Evolutionary conservation across 768 basidiomycete genomes (phyloP).

Genomic region (Lyophyllum atratum): DNA sequence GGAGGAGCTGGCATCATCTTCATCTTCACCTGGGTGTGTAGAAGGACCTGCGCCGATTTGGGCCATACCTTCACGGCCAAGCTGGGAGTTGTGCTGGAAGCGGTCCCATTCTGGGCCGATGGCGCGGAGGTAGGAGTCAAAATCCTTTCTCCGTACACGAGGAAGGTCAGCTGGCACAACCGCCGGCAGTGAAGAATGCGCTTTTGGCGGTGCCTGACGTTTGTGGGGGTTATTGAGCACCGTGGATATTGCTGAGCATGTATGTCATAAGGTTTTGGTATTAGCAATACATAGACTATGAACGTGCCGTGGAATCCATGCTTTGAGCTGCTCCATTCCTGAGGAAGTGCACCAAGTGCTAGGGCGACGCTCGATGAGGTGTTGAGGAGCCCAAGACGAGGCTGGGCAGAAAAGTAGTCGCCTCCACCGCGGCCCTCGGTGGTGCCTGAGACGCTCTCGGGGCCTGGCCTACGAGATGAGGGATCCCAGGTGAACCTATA

Average conservation of each 20-base stretch:
- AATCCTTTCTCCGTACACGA: slow-evolving; percentile 79
- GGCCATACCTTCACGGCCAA: slow-evolving; percentile 39
- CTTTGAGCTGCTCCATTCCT: slow-evolving; percentile 78
- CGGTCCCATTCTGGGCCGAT: slow-evolving; percentile 78
- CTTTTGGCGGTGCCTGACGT: slow-evolving; percentile 82
- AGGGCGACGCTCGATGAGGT: slow-evolving; percentile 47
- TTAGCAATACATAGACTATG: background rate
- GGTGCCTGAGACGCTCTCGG: slow-evolving; percentile 74
- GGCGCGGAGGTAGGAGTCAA: slow-evolving; percentile 77
- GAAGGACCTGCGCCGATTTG: slow-evolving; percentile 36
- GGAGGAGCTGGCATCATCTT: slow-evolving; percentile 15
- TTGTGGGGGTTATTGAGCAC: slow-evolving; percentile 91
- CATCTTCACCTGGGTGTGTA: slow-evolving; percentile 16
- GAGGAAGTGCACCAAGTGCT: slow-evolving; percentile 49
- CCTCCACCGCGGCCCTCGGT: slow-evolving; percentile 60
- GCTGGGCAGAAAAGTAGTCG: slow-evolving; percentile 61
- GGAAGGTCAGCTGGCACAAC: slow-evolving; percentile 75
- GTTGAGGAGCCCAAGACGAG: slow-evolving; percentile 50
- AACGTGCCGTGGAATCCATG: slow-evolving; percentile 87
- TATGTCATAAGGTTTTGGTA: slow-evolving; percentile 1
- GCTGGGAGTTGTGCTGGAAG: slow-evolving; percentile 53
- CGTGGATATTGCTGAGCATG: slow-evolving; percentile 79
- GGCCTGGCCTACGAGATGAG: slow-evolving; percentile 54
- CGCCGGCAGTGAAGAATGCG: slow-evolving; percentile 77
- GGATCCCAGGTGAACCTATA: slow-evolving; percentile 82